Conservation (phyloP, 176 grass and related monocot genomes). For the Coix lacrymajobi region DNA sequence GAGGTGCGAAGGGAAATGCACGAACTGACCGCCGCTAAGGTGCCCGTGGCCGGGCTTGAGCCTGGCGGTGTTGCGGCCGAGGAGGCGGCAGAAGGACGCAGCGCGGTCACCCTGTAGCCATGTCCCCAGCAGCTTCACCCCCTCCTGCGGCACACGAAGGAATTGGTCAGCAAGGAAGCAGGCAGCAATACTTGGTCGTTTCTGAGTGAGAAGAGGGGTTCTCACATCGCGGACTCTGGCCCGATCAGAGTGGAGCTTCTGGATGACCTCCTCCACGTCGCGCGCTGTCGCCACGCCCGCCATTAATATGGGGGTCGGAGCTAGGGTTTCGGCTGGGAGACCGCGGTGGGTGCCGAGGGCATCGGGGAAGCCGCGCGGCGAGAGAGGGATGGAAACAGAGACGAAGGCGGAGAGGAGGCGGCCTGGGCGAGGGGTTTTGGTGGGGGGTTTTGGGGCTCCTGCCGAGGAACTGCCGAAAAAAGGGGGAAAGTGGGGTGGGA, state of each 20-base stretch:
- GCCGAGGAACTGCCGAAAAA: not conserved
- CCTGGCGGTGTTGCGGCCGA: slow-evolving; percentile 50
- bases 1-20: not conserved
- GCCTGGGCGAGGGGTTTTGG: not conserved
- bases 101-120: slow-evolving; percentile 68
- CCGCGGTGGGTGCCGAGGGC: not conserved
- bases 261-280: slow-evolving; percentile 62
- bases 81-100: slow-evolving; percentile 54
- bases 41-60: slow-evolving; percentile 42
- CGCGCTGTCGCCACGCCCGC: slow-evolving; percentile 46
- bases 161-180: not conserved
- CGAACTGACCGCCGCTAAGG: slow-evolving; percentile 37
- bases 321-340: slow-evolving; percentile 24
- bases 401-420: not conserved
- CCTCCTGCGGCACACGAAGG: slow-evolving; percentile 42
- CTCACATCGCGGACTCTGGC: slow-evolving; percentile 63
- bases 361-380: not conserved
- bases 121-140: slow-evolving; percentile 62
- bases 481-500: no score
- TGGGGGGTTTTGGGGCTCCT: not conserved
- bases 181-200: not conserved
- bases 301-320: not conserved
- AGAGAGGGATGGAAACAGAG: not conserved
- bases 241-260: slow-evolving; percentile 82
- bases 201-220: not conserved